These are phyloP conservation scores for Nigrospora osmanthi DNA, from an alignment of 2,329 filamentous ascomycete species.

Conservation along the genomic window DNA sequence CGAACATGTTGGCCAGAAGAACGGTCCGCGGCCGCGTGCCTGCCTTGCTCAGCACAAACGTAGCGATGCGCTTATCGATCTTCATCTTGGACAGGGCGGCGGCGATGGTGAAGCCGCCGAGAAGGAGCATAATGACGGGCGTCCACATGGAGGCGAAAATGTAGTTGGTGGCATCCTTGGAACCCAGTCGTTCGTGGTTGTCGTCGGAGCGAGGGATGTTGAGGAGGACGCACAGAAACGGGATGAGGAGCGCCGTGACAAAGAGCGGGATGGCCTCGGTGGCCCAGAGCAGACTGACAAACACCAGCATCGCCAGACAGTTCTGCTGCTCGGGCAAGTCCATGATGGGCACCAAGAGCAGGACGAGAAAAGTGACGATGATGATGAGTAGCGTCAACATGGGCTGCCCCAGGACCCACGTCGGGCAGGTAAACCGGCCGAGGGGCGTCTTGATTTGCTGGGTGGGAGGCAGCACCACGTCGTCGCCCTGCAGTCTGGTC, in stretches of 20 bases:
- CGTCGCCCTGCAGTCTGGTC: conserved; percentile 77
- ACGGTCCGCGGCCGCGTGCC: conserved; percentile 86
- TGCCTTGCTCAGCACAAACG: conserved; percentile 91
- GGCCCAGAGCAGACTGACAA: conserved; percentile 92
- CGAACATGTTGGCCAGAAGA: conserved; percentile 95
- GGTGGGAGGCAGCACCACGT: conserved; percentile 50
- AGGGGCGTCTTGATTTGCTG: conserved; percentile 74
- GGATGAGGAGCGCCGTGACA: conserved; percentile 88
- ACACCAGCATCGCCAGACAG: conserved; percentile 85
- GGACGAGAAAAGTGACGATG: conserved; percentile 61
- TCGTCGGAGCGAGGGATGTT: conserved; percentile 75
- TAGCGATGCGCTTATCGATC: conserved; percentile 95
- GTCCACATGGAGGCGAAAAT: conserved; percentile 98
- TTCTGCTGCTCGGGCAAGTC: conserved; percentile 87
- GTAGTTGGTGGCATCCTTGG: conserved; percentile 72
- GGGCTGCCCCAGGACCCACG: conserved; percentile 76
- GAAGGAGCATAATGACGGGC: conserved; percentile 93
- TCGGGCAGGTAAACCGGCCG: conserved; percentile 66
- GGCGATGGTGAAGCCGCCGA: conserved; percentile 93
- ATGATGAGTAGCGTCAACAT: conserved; percentile 70
- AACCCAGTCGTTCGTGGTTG: conserved; percentile 58
- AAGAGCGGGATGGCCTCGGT: conserved; percentile 98
- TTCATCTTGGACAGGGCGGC: conserved; percentile 94
- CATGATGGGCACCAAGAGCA: conserved; percentile 77
- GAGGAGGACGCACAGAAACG: conserved; percentile 84